Evolutionary conservation across 345 rosid genomes (phyloP), one percentile per base, ranked within the genome.

Genomic region (Raphanus sativus): DNA sequence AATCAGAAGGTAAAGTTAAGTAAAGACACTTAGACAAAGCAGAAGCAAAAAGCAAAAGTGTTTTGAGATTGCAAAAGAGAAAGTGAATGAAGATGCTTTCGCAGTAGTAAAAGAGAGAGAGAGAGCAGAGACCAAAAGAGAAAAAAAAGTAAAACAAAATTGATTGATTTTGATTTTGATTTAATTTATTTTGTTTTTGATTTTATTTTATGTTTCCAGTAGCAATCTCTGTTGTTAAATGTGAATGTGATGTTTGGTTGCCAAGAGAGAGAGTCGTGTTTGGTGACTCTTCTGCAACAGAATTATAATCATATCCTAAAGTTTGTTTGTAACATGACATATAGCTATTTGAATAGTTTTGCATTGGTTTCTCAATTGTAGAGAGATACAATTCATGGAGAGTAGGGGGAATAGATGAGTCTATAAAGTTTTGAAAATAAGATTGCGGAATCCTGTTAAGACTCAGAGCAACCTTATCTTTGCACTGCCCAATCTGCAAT

Each of bases 31-130:
- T 69, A 65, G 15, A 79, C 61, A 79, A 73, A 77, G 69, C 63
- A 61, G 62, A 83, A 65, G 76, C 13, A 71, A 48, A 69, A 58
- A 52, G 52, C 28, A 63, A 48, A 25, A 24, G 50, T 42, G 50
- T 42, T 9, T 12, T 42, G 50, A 42, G 50, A 42, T 42, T 42
- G 50, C n/a, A 42, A 42, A 42, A 42, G 50, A 42, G 50, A 42
- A 42, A 42, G 50, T 42, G 83, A 82, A 32, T 56, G 84, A 85
- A 86, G 91, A 89, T 89, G 89, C 92, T 87, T 77, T 70, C n/a
- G 65, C 80, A 67, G 87, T 75, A 86, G 88, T 84, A 75, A 75
- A 85, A 84, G 88, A 52, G 9, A 16, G 10, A 50, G 24, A 38
- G 36, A 63, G 9, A 8, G 66, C 59, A 56, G 5, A 62, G 36